A percentile compares a stretch with the other conserved stretches of the same genome.
Conservation (phyloP, 1,284 basidiomycete species). For the Malassezia brasiliensis region DNA sequence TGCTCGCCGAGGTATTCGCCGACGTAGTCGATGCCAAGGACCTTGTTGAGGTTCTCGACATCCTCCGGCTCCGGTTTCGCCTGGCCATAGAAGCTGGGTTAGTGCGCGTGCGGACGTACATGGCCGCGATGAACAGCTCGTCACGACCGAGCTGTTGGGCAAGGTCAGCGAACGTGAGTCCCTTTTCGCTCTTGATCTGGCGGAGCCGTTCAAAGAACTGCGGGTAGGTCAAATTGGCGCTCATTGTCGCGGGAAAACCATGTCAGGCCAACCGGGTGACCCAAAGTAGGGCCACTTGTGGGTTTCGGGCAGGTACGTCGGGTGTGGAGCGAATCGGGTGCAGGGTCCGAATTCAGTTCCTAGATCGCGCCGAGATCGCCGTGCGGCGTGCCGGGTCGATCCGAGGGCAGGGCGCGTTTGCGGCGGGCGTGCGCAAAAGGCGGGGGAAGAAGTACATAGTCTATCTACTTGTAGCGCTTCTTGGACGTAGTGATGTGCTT, state of each 20-base stretch:
- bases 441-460: no score
- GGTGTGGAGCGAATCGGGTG: no score
- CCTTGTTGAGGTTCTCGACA: conserved; percentile 21
- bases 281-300: no score
- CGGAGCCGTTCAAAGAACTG: conserved; percentile 17
- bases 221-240: background rate
- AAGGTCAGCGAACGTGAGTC: conserved; percentile 31
- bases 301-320: no score
- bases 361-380: no score
- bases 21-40: conserved; percentile 24
- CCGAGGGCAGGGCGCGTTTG: no score
- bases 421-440: no score
- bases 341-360: no score
- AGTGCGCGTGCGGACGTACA: conserved; percentile 7
- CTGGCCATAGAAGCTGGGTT: conserved; percentile 35
- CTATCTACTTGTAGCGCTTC: conserved; percentile 29
- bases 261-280: no score
- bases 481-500: conserved; percentile 39
- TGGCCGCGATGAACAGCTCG: conserved; percentile 37
- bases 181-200: conserved; percentile 25
- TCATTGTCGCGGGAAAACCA: no score
- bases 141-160: conserved; percentile 26
- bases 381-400: no score
- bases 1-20: conserved; percentile 24
- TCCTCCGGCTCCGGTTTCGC: conserved; percentile 34